Percentiles rank a stretch among this genome's conserved stretches.
Evolutionary conservation across 768 basidiomycete genomes (phyloP).

Genomic region (Boletellus ananiceps): DNA sequence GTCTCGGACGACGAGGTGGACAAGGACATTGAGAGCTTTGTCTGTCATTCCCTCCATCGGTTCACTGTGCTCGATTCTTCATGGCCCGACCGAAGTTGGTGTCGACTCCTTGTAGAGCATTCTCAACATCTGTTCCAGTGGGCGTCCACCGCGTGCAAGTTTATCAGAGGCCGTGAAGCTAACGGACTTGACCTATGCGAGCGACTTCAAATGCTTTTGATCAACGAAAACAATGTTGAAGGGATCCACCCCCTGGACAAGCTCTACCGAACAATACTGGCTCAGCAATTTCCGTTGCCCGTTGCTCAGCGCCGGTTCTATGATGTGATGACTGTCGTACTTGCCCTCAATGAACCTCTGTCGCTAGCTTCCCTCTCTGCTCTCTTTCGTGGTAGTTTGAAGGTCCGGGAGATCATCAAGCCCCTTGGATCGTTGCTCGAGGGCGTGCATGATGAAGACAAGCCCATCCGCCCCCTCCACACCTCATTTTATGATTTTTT

Average conservation of each 20-base stretch:
- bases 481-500: not conserved
- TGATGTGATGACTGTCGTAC: not conserved
- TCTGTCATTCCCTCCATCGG: not conserved
- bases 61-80: not conserved
- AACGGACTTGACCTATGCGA: not conserved
- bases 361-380: not conserved
- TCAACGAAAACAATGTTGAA: not conserved
- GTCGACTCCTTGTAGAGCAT: conserved; percentile 8
- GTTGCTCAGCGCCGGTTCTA: not conserved
- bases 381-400: not conserved
- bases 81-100: conserved; percentile 5
- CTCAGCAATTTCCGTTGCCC: not conserved
- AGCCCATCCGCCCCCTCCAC: no score
- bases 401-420: not conserved
- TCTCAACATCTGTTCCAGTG: conserved; percentile 23
- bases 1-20: not conserved
- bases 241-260: not conserved
- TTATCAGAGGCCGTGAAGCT: conserved; percentile 8
- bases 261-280: no score
- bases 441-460: no score
- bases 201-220: not conserved
- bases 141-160: conserved; percentile 17
- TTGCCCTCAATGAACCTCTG: not conserved
- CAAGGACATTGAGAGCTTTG: not conserved
- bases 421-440: not conserved